A percentile compares a stretch with the other conserved stretches of the same genome.
These are phyloP conservation scores for Mycena citricolor DNA, from an alignment of 1,284 basidiomycete genomes.

Conservation along the genomic window DNA sequence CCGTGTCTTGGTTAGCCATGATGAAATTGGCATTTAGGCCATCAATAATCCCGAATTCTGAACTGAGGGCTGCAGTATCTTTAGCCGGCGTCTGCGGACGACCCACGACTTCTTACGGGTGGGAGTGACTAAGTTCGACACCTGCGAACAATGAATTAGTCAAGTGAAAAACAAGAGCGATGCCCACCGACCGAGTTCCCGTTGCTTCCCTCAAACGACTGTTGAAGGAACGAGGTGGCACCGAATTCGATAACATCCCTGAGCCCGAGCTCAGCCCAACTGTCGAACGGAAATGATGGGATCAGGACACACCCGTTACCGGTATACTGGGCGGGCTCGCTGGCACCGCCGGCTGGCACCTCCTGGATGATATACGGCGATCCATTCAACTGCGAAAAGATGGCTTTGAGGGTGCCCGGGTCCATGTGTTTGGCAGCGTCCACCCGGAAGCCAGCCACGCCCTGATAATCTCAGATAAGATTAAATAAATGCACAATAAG, in stretches of 20 bases:
- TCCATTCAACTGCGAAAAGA: conserved; percentile 8
- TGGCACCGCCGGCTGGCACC: conserved; percentile 4
- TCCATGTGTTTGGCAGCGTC: conserved; percentile 35
- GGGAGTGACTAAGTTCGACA: conserved; percentile 16
- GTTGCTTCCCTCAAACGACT: conserved; percentile 20
- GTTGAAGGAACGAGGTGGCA: conserved; percentile 11
- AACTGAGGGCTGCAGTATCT: too few species aligned
- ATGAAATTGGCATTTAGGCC: conserved; percentile 35
- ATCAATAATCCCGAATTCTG: too few species aligned
- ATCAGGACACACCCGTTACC: conserved; percentile 20
- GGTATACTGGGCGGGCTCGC: conserved; percentile 26
- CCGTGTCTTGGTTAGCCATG: conserved; percentile 40
- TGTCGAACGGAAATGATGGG: neutral
- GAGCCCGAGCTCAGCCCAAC: conserved; percentile 2
- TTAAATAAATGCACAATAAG: conserved; percentile 20
- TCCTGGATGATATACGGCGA: conserved; percentile 24
- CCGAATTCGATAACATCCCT: conserved; percentile 22
- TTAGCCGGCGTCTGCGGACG: too few species aligned
- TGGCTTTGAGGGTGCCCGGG: conserved; percentile 15
- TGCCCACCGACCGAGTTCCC: conserved; percentile 18
- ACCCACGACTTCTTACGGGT: conserved; percentile 4
- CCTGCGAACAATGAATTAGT: neutral
- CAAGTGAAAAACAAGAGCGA: neutral
- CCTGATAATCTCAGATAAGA: conserved; percentile 18
- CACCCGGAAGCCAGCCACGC: conserved; percentile 35